These are phyloP conservation scores for Favolaschia claudopus DNA, from an alignment of 768 basidiomycete genomes.

Conservation along the genomic window DNA sequence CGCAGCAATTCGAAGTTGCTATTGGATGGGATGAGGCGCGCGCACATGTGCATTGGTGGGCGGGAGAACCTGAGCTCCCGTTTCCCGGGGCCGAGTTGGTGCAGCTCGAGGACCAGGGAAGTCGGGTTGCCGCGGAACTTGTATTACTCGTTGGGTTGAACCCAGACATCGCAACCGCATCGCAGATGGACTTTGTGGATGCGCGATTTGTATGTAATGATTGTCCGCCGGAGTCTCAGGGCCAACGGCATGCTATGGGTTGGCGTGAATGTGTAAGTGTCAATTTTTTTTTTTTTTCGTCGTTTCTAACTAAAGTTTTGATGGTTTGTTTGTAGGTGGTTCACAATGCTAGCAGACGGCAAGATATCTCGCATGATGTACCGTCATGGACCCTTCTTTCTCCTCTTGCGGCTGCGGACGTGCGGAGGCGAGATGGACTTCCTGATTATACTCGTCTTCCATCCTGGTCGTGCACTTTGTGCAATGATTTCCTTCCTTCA, in stretches of 20 bases:
- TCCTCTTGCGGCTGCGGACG: neutral
- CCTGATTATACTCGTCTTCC: neutral
- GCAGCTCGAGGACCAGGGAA: neutral
- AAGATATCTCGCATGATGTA: neutral
- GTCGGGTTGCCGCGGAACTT: neutral
- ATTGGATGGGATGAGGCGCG: constrained; percentile 12
- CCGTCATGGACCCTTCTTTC: neutral
- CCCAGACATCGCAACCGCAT: neutral
- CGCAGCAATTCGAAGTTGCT: neutral
- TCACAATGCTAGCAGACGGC: no score
- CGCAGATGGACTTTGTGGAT: neutral
- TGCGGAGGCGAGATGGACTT: constrained; percentile 1
- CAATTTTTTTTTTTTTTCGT: neutral
- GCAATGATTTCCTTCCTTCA: neutral
- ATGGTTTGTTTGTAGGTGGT: no score
- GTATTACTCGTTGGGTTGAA: neutral
- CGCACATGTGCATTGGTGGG: neutral
- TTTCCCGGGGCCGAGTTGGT: neutral
- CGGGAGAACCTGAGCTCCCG: neutral
- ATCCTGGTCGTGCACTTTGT: neutral
- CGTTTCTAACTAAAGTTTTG: neutral
- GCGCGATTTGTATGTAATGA: neutral
- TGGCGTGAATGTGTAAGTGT: constrained; percentile 10
- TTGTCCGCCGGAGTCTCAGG: neutral
- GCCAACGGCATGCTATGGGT: neutral